Base-by-base conservation (phyloP, 2,329 filamentous ascomycete species). In the Verticillium nonalfalfae region DNA sequence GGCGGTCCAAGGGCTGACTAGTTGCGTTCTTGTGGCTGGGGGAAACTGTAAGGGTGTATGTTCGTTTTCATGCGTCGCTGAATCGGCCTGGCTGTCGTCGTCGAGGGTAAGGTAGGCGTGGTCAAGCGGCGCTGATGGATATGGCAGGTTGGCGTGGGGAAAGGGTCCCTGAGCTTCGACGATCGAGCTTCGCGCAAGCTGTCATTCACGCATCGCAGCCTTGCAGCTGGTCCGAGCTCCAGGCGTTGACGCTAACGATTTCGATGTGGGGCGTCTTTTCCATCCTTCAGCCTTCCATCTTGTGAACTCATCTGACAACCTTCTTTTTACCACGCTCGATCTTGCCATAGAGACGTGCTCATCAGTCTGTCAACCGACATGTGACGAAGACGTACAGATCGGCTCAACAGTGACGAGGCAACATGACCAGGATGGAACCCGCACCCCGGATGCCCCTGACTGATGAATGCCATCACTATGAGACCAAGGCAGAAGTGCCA, bases 391-490 rank as follows among this genome's bases (percentile, higher is more conserved):
- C 45, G 9, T 18, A 50, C 21, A n/a, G n/a, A 21, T 7, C n/a
- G 21, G 45, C n/a, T 18, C 21, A 50, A 50, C 9, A 50, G 45
- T 50, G 45, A 50, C 45, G 45, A 50, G 45, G 45, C 45, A 50
- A 10, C 7, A 50, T n/a, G 9, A 36, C 65, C 60, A 70, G 68
- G 56, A 78, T 81, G 68, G 74, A 74, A 64, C 77, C 78, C 18
- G 75, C 79, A 18, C 74, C 74, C 45, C 74, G 70, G 55, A 74
- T 86, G 50, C 78, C 80, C 57, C 75, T 87, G 59, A 88, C 85
- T 1, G 81, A 84, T 62, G 77, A 86, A 38, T 90, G 89, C 67
- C 85, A 90, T 68, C 92, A 97, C 75, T 98, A 96, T 77, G 78
- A 85, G 50, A 74, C 81, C 35, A 76, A 85, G 11, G 77, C 83